phyloP scores from a whole-genome alignment of 2,329 filamentous ascomycete genomes.

The Xylaria sp. region DNA sequence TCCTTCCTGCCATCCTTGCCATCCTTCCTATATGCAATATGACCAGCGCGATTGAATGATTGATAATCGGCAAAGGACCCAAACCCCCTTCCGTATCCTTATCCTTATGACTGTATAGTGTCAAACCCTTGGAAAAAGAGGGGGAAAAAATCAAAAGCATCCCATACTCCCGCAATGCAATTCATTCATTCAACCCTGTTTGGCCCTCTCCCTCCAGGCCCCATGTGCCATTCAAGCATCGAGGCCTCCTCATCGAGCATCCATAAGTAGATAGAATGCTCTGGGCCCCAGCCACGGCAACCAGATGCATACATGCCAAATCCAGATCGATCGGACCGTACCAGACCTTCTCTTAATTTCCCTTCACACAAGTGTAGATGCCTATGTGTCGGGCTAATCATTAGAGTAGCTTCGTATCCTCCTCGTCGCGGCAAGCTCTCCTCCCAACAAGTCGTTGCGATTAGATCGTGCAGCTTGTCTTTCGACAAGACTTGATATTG shows the following conservation, averaged over 20 bases:
- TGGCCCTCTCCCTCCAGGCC: neutral
- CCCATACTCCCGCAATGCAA: conserved; percentile 23
- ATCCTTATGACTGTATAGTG: too few relatives aligned
- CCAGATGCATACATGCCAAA: neutral
- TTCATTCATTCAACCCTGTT: conserved; percentile 7
- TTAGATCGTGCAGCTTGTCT: neutral
- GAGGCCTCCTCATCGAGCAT: neutral
- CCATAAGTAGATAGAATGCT: neutral
- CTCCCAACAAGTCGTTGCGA: neutral
- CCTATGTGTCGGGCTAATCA: conserved; percentile 3
- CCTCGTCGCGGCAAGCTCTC: too few relatives aligned
- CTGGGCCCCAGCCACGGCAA: neutral
- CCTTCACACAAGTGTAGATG: neutral
- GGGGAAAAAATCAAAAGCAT: conserved; percentile 10
- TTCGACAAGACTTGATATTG: neutral
- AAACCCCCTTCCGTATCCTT: neutral
- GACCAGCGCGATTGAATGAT: conserved; percentile 3
- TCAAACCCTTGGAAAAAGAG: too few relatives aligned
- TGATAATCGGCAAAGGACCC: neutral
- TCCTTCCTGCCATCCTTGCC: too few relatives aligned
- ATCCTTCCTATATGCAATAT: conserved; percentile 9
- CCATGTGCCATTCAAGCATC: neutral
- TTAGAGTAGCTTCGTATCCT: too few relatives aligned
- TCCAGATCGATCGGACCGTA: neutral
- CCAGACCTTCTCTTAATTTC: neutral